Evolutionary conservation across 1,284 basidiomycete genomes (phyloP), one percentile per base, ranked within the genome.

Genomic region (Apiotrichum montevideense): DNA sequence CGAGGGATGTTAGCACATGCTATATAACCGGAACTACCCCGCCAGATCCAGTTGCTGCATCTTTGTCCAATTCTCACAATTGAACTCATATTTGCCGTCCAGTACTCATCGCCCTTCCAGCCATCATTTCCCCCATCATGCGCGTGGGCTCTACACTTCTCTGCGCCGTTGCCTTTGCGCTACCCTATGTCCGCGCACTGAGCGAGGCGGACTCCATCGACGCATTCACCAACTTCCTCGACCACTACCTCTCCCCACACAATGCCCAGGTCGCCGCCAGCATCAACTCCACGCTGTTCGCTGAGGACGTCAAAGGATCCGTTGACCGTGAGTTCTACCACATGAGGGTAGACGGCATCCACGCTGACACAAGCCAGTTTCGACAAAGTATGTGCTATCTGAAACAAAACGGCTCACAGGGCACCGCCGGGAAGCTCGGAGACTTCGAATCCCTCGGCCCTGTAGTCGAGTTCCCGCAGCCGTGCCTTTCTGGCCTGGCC

Each of bases 261-360:
- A 39, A 32, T 14, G 3, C 33, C 15, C 33, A 37, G 11, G 42
- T 45, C 6, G 44, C 51, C 3, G 29, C n/a, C 32, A 3, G 21
- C 2, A 46, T 52, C 37, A 52, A 52, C 51, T 39, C 35, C 10
- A 52, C 51, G 10, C 44, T 52, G n/a, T 46, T 52, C 14, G 11
- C 35, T 4, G 51, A 52, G 51, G 35, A 52, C 32, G 43, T 39
- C 37, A 29, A 11, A 4, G 46, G 46, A 4, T 35, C 46, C 34
- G 29, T 49, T 21, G 47, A 49, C 14, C 11, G 46, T 47, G 34
- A 47, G 46, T 35, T 7, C n/a, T 34, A 11, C 6, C 15, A 46
- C 6, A 11, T 21, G 21, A 4, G 45, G 6, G 45, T 35, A 42
- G 29, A 8, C 13, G 10, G 10, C 8, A 13, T 46, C 8, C 5